These are phyloP conservation scores for Nitzschia sp. DNA, from an alignment of 108 stramenopile species.

Conservation along the genomic window DNA sequence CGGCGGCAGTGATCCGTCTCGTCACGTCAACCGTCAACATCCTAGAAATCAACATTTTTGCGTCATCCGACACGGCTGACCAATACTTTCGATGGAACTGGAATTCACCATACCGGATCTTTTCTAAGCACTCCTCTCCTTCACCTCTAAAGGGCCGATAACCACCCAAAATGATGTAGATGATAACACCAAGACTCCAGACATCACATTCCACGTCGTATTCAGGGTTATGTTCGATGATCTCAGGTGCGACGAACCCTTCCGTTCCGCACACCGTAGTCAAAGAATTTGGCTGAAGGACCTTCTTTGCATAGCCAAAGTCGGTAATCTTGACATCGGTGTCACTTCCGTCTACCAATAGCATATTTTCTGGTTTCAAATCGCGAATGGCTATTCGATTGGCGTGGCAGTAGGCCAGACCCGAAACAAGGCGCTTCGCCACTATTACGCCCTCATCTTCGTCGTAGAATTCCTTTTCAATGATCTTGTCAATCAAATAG, in stretches of 20 bases:
- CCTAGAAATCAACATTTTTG: slow-evolving; percentile 43
- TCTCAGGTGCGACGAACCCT: slow-evolving; percentile 88
- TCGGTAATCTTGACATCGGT: slow-evolving; percentile 94
- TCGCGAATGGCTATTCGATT: slow-evolving; percentile 81
- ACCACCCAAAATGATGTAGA: slow-evolving; percentile 92
- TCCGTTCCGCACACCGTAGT: slow-evolving; percentile 85
- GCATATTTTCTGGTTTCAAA: slow-evolving; percentile 87
- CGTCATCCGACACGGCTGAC: slow-evolving; percentile 42
- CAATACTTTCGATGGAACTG: slow-evolving; percentile 67
- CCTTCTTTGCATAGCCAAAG: slow-evolving; percentile 93
- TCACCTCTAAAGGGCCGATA: slow-evolving; percentile 87
- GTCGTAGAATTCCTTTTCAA: slow-evolving; percentile 69
- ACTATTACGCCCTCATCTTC: slow-evolving; percentile 74
- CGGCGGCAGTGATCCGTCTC: slow-evolving; percentile 54
- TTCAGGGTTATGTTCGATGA: slow-evolving; percentile 56
- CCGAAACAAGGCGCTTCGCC: slow-evolving; percentile 58
- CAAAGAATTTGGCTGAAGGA: slow-evolving; percentile 63
- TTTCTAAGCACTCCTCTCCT: slow-evolving; percentile 58
- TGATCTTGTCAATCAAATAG: slow-evolving; percentile 91
- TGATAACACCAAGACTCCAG: slow-evolving; percentile 95
- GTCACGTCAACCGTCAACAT: slow-evolving; percentile 57
- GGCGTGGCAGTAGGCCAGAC: slow-evolving; percentile 84
- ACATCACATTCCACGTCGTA: slow-evolving; percentile 87
- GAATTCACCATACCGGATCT: slow-evolving; percentile 69
- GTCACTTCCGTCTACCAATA: slow-evolving; percentile 81